Percentiles rank a stretch among this genome's conserved stretches.
phyloP scores from a whole-genome alignment of 768 basidiomycete species.

The Tulasnella sp. region DNA sequence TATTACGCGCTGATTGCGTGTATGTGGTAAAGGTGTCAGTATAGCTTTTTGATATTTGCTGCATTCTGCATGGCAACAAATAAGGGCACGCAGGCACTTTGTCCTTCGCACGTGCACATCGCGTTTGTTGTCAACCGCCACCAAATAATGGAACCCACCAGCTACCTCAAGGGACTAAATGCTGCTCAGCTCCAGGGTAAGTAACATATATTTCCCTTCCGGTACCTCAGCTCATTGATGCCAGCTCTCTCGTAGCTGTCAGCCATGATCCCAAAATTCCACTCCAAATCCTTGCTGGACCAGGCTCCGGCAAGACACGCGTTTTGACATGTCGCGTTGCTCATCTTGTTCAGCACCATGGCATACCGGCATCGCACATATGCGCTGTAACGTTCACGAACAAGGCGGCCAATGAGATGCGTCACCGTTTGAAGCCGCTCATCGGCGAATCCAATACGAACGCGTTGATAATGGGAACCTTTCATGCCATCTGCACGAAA shows the following conservation, averaged over 20 bases:
- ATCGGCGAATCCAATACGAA: slow-evolving; percentile 49
- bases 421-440: slow-evolving; percentile 49
- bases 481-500: slow-evolving; percentile 54
- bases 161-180: slow-evolving; percentile 16
- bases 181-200: slow-evolving; percentile 17
- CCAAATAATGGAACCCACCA: neutral
- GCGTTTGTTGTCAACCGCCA: neutral
- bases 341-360: slow-evolving; percentile 45
- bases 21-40: neutral
- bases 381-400: slow-evolving; percentile 84
- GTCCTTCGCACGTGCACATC: too few relatives aligned
- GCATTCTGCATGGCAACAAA: too few relatives aligned
- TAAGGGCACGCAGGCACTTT: too few relatives aligned
- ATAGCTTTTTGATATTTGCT: neutral
- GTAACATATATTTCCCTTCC: neutral
- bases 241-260: slow-evolving; percentile 40
- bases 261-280: slow-evolving; percentile 48
- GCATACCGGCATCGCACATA: slow-evolving; percentile 44
- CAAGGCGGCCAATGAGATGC: slow-evolving; percentile 84
- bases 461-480: slow-evolving; percentile 48
- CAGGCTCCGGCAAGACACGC: slow-evolving; percentile 46
- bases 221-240: neutral
- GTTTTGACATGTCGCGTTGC: slow-evolving; percentile 61
- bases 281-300: slow-evolving; percentile 73
- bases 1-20: neutral